Base-by-base conservation (phyloP, 1,284 basidiomycete genomes). In the Moesziomyces aphidis region DNA sequence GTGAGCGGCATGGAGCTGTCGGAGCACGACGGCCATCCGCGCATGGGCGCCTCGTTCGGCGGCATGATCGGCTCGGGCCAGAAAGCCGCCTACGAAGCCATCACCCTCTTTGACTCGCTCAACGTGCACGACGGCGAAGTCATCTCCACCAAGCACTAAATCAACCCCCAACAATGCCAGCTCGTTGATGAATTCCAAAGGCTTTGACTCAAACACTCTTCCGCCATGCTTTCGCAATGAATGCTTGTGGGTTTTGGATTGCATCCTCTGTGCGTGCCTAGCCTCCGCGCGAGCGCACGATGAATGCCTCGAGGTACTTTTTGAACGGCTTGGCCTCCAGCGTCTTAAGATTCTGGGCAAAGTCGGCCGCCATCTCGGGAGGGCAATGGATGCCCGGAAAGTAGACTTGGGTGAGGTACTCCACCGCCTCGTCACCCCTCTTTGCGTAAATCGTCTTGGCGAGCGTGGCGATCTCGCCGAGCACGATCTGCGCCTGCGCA, bases 341-440 rank as follows among this genome's bases (percentile, higher is more conserved):
- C 43, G 50, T 45, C 57, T 78, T 76, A 34, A 84, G 50, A 36
- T 76, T 81, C 26, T 67, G 39, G 0, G 55, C 69, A 52, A 98
- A 93, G 72, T 96, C 93, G 53, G 90, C 78, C 0, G 92, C 91
- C 26, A 90, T 90, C 28, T 91, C 89, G 10, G 89, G 85, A 22
- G 95, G 94, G 89, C 95, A 97, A 70, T 91, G 89, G 85, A 96
- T 91, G 15, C 93, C 90, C 1, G 96, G 95, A 26, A 99, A 89
- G 85, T 94, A 94, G 43, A 91, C 90, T 51, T 87, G 88, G 10
- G 91, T 85, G 73, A 99, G 90, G 86, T 91, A 97, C 61, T 92
- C 89, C 81, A 92, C 89, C 2, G 92, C 91, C 86, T 99, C 97
- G 63, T 90, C 87, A 0, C 93, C 93, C 63, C 97, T 88, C 15